phyloP scores from a whole-genome alignment of 352 stramenopile species.

The Phytophthora capsici region DNA sequence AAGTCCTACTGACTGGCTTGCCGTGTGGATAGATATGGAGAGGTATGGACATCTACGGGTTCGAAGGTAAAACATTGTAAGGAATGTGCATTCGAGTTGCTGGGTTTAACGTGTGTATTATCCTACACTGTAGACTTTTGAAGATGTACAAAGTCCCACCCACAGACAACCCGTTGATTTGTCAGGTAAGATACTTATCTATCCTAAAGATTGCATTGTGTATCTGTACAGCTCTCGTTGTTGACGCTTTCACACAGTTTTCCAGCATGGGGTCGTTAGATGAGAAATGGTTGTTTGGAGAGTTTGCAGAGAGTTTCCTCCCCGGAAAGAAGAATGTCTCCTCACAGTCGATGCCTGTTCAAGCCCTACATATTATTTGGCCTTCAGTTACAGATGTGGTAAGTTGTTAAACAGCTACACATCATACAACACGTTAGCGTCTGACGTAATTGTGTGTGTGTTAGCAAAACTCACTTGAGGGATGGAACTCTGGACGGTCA shows the following conservation, averaged over 20 bases:
- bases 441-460: constrained; percentile 5
- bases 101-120: too few relatives aligned
- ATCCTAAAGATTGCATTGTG: too few relatives aligned
- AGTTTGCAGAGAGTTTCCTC: constrained; percentile 74
- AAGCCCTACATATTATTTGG: constrained; percentile 82
- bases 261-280: constrained; percentile 84
- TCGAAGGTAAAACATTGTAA: constrained; percentile 44
- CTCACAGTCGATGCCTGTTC: constrained; percentile 41
- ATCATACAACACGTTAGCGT: background rate
- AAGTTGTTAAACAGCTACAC: constrained; percentile 16
- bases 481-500: constrained; percentile 74
- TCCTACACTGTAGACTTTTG: constrained; percentile 47
- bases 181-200: constrained; percentile 41
- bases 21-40: constrained; percentile 64
- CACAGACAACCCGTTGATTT: constrained; percentile 74
- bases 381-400: constrained; percentile 83
- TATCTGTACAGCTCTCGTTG: too few relatives aligned
- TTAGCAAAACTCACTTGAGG: constrained; percentile 80
- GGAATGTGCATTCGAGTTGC: too few relatives aligned
- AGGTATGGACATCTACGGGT: constrained; percentile 84
- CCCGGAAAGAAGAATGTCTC: constrained; percentile 46
- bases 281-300: constrained; percentile 84
- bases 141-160: constrained; percentile 49
- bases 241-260: constrained; percentile 44
- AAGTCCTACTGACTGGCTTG: too few relatives aligned